Percentiles rank a stretch among this genome's conserved stretches.
phyloP scores from a whole-genome alignment of 2,329 filamentous ascomycete genomes.

The Trichoderma lentiforme region DNA sequence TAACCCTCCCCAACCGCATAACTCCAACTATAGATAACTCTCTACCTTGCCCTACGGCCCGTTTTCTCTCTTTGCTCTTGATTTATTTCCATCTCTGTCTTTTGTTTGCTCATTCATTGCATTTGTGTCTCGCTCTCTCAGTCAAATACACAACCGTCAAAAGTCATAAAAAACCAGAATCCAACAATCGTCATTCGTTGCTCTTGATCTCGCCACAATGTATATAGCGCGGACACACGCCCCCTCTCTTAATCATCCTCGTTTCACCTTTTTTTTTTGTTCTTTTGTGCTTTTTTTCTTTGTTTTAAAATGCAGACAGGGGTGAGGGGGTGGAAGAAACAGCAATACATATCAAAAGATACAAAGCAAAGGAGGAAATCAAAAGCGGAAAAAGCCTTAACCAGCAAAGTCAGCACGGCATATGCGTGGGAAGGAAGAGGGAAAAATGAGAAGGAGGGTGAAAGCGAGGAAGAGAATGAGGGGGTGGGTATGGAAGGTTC shows the following conservation, averaged over 20 bases:
- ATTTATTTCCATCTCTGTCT: conserved; percentile 1
- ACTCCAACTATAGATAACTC: conserved; percentile 4
- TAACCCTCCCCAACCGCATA: conserved; percentile 6
- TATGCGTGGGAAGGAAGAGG: conserved; percentile 17
- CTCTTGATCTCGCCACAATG: conserved; percentile 10
- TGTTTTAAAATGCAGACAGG: conserved; percentile 14
- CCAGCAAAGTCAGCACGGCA: conserved; percentile 20
- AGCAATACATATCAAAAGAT: conserved; percentile 13
- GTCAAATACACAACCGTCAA: background rate
- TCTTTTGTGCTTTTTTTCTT: background rate
- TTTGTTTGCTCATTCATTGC: conserved; percentile 6
- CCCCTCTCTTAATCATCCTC: background rate
- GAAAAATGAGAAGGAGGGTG: background rate
- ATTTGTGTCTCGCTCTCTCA: background rate
- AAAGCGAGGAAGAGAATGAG: background rate
- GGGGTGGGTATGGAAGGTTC: conserved; percentile 18
- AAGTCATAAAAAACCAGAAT: conserved; percentile 20
- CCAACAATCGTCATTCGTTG: conserved; percentile 21
- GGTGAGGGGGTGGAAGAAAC: conserved; percentile 2
- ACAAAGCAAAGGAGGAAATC: conserved; percentile 20
- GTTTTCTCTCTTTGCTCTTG: background rate
- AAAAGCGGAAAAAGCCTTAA: conserved; percentile 19
- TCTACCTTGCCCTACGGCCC: background rate
- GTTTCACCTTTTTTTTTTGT: background rate
- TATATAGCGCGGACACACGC: background rate